A percentile compares a stretch with the other conserved stretches of the same genome.
Evolutionary conservation across 805 yeast species (phyloP).

Genomic region (Candida pseudofarinosa): DNA sequence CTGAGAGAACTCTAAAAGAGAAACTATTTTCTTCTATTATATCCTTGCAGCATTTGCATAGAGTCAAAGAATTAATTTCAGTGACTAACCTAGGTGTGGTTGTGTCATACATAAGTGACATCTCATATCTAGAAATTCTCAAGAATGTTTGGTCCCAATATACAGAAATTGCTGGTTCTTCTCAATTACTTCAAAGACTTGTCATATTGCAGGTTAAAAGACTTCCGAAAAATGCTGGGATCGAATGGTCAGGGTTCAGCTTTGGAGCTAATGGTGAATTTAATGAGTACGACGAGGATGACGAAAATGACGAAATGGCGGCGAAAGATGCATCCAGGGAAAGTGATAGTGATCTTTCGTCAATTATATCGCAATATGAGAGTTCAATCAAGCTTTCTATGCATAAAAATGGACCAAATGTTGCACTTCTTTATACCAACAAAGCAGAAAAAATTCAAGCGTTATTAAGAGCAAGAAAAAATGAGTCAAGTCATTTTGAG

Average conservation of each 20-base stretch:
- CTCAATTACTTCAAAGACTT: conserved; percentile 24
- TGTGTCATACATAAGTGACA: conserved; percentile 52
- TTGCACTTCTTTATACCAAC: conserved; percentile 14
- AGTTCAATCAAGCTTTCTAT: neutral
- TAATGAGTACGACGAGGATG: conserved; percentile 34
- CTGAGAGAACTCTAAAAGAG: conserved; percentile 9
- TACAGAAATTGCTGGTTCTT: conserved; percentile 11
- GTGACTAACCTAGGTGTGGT: conserved; percentile 42
- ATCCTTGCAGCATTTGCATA: conserved; percentile 70
- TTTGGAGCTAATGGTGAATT: conserved; percentile 34
- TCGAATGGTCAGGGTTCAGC: conserved; percentile 74
- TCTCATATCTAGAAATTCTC: conserved; percentile 23
- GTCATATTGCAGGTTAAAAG: conserved; percentile 51
- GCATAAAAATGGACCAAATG: conserved; percentile 4
- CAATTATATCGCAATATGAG: conserved; percentile 1
- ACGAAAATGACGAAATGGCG: conserved; percentile 19
- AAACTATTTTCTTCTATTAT: conserved; percentile 40
- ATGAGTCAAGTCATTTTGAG: conserved; percentile 2
- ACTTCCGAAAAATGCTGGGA: conserved; percentile 59
- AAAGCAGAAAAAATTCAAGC: conserved; percentile 6
- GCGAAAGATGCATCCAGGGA: neutral
- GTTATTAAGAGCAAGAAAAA: conserved; percentile 5
- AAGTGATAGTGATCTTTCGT: neutral
- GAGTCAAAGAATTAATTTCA: conserved; percentile 54
- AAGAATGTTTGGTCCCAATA: conserved; percentile 46